Evolutionary conservation across 148 eudicot species (phyloP).

Genomic region (Bassia scoparia): DNA sequence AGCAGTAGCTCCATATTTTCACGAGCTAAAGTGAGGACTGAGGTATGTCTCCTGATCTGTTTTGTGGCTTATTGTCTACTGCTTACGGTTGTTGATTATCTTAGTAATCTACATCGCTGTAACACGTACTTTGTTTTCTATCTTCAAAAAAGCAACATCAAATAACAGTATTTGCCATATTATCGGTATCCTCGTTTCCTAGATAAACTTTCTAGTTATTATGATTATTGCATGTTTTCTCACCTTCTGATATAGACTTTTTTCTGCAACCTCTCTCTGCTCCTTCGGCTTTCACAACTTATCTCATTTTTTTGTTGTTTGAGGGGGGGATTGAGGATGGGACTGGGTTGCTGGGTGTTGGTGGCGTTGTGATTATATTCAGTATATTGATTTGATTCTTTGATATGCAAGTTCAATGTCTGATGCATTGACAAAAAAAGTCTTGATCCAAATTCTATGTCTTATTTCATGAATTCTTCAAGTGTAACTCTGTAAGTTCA

Average conservation of each 20-base stretch:
- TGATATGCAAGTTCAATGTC: no score
- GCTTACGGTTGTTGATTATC: neutral
- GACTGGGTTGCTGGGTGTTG: neutral
- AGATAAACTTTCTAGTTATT: neutral
- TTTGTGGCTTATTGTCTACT: neutral
- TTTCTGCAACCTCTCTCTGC: neutral
- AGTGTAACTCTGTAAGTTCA: neutral
- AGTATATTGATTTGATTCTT: no score
- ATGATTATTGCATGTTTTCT: neutral
- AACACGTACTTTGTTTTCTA: no score
- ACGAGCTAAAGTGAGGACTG: slow-evolving; percentile 69
- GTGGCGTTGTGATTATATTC: neutral
- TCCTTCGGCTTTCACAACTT: no score
- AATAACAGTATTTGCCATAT: neutral
- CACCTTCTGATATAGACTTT: neutral
- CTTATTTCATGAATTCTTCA: neutral
- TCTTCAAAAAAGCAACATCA: neutral
- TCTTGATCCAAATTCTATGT: neutral
- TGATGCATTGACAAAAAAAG: no score
- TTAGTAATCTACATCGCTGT: neutral
- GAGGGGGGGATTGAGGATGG: neutral
- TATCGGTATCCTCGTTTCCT: neutral
- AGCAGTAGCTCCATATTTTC: slow-evolving; percentile 79
- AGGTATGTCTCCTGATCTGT: slow-evolving; percentile 40
- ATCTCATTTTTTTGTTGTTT: no score